Base-by-base conservation (phyloP, 2,329 filamentous ascomycete species). In the Lachnellula subtilissima region DNA sequence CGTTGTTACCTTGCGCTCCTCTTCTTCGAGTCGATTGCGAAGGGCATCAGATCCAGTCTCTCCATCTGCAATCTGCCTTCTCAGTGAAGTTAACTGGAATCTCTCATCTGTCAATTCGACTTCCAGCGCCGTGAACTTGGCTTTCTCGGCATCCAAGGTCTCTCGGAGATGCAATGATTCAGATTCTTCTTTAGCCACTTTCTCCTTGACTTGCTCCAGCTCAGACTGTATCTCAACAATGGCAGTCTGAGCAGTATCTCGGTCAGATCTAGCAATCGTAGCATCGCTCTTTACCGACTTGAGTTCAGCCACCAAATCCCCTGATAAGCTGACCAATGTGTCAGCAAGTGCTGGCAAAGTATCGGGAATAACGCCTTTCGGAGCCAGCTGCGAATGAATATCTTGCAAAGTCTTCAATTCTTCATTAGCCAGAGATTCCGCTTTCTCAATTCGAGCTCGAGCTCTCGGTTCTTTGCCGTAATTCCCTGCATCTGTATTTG, bases 11-110 rank as follows among this genome's bases (percentile, higher is more conserved):
- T 85, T 89, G 56, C 76, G 78, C 71, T 96, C 90, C 65, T 91
- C 87, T 55, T 90, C 88, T 43, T 86, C 83, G 3, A 95, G 78
- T 53, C 85, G 83, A 71, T 86, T 87, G 54, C 88, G 85, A 53
- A 96, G 74, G 28, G 83, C 85, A 70, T 92, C 89, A 0, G 90
- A 91, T 5, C 91, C 91, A 3, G 86, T 91, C 71, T 94, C 90
- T 15, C 90, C 91, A 61, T 92, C 88, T 1, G 88, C 84, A 67
- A 96, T 86, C 69, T 87, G 88, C 15, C 77, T 76, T 55, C 89
- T 83, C 22, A 96, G 75, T 28, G 81, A 76, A 55, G 79, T 81
- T 22, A 96, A 78, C 64, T 94, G 87, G 14, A 80, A 75, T 40
- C 88, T 84, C 57, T 88, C 84, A 54, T 88, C 84, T 2, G 80